A percentile compares a stretch with the other conserved stretches of the same genome.
Evolutionary conservation across 192 early-diverging fungal species (phyloP).

Genomic region (Haplosporangium gracile): DNA sequence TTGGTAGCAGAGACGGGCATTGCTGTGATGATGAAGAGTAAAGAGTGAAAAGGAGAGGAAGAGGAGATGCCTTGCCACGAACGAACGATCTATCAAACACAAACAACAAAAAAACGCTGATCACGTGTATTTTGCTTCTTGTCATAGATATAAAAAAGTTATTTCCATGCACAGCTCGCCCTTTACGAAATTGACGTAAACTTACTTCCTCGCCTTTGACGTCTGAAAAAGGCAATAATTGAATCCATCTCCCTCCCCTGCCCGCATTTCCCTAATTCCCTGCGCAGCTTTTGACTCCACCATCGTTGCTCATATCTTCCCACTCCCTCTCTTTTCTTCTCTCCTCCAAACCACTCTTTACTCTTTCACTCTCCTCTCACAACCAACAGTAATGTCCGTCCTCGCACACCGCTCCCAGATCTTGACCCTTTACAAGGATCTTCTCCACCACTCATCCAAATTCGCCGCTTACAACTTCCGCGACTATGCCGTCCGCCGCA

Average conservation of each 20-base stretch:
- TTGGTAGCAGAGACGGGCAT: constrained; percentile 56
- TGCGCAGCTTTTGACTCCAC: background rate
- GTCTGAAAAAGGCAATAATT: background rate
- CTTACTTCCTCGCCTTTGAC: background rate
- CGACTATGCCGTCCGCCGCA: constrained; percentile 85
- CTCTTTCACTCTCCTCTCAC: background rate
- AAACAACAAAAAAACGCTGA: constrained; percentile 18
- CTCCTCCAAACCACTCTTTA: background rate
- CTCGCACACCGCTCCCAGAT: constrained; percentile 68
- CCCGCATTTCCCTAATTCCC: background rate
- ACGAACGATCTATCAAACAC: constrained; percentile 2
- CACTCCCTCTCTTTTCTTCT: background rate
- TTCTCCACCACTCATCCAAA: constrained; percentile 78
- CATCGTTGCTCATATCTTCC: background rate
- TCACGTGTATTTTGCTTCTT: background rate
- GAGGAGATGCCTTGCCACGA: background rate
- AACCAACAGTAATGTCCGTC: constrained; percentile 1
- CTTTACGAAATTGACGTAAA: background rate
- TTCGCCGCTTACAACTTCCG: constrained; percentile 93
- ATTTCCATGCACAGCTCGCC: background rate
- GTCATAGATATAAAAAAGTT: background rate
- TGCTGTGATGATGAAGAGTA: constrained; percentile 23
- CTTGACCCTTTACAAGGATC: constrained; percentile 80
- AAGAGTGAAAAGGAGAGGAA: background rate
- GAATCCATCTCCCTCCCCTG: constrained; percentile 1